phyloP scores from a whole-genome alignment of 148 eudicot genomes.

The Euryodendron excelsum region DNA sequence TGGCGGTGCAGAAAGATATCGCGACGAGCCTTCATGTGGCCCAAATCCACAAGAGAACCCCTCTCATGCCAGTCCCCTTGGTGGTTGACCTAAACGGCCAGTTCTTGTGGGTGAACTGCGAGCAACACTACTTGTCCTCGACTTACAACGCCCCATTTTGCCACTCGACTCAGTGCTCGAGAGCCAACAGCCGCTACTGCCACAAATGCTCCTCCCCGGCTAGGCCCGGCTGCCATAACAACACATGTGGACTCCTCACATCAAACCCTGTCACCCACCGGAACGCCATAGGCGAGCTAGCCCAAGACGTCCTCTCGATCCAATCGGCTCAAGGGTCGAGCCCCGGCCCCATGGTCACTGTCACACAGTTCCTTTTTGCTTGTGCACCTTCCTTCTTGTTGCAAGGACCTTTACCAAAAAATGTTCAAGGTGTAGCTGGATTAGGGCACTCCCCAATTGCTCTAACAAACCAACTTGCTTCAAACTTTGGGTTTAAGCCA shows the following conservation, averaged over 20 bases:
- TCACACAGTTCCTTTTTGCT: constrained; percentile 43
- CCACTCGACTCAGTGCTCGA: constrained; percentile 49
- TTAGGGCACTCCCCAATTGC: constrained; percentile 46
- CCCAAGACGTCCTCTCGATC: constrained; percentile 44
- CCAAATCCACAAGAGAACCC: constrained; percentile 44
- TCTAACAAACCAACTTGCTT: constrained; percentile 44
- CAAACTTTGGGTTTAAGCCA: constrained; percentile 32
- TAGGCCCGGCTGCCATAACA: constrained; percentile 56
- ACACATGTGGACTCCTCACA: constrained; percentile 44
- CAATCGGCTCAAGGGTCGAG: constrained; percentile 32
- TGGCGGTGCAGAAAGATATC: constrained; percentile 43
- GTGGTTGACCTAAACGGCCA: constrained; percentile 48
- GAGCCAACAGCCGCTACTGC: constrained; percentile 44
- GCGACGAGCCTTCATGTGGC: constrained; percentile 45
- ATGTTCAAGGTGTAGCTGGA: constrained; percentile 59
- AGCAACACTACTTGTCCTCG: constrained; percentile 43
- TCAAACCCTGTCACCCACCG: constrained; percentile 46
- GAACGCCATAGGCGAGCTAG: constrained; percentile 46
- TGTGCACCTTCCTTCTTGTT: constrained; percentile 51
- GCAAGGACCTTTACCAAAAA: constrained; percentile 37
- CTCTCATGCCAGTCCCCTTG: constrained; percentile 24
- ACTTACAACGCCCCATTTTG: constrained; percentile 48
- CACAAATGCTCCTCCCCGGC: constrained; percentile 27
- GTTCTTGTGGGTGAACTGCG: constrained; percentile 56
- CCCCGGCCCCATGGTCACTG: constrained; percentile 27